Evolutionary conservation across 768 basidiomycete species (phyloP), one percentile per base, ranked within the genome.

Genomic region (Royoungia palumana): DNA sequence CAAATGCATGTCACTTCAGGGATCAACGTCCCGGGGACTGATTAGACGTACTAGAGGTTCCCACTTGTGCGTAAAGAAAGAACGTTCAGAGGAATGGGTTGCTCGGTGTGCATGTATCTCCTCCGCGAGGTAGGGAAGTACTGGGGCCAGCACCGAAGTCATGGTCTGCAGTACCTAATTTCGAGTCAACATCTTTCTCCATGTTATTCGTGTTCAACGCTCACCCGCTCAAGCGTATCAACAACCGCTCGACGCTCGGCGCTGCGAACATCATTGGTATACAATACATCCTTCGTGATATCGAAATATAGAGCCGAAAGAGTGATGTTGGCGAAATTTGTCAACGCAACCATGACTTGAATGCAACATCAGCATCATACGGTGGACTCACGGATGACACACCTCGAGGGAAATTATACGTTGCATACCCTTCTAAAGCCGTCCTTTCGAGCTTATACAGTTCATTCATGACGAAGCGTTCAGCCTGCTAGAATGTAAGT

Each of bases 281-380:
- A 97, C 10, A 99, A 70, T 38, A 78, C 77, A 65, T 98, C 95
- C 65, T 96, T 96, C 28, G 83, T 89, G 41, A 89, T 83, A 60
- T 94, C 93, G 54, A 97, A 90, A 68, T 97, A 98, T 27, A 95
- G 70, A 0, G 92, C 85, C 0, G 95, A 97, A 19, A 97, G 75
- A 0, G 87, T 89, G 50, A 83, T 76, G 59, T 91, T 92, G 24
- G 83, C 79, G 55, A 96, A 97, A 54, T 85, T 80, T 34, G 77
- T 79, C 12, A 95, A 66, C 9, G 87, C 72, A 46, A 74, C 81
- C 56, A 89, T 76, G 32, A 90, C 92, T 95, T 52, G 34, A 52
- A 28, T 32, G 14, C 17, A 28, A 35, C 27, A 24, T 54, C n/a
- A 66, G 39, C 17, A 16, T 25, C 7, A 6, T 46, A 16, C 5